These are phyloP conservation scores for Paramecium sonneborni DNA, from an alignment of 73 alveolate species.

Conservation along the genomic window DNA sequence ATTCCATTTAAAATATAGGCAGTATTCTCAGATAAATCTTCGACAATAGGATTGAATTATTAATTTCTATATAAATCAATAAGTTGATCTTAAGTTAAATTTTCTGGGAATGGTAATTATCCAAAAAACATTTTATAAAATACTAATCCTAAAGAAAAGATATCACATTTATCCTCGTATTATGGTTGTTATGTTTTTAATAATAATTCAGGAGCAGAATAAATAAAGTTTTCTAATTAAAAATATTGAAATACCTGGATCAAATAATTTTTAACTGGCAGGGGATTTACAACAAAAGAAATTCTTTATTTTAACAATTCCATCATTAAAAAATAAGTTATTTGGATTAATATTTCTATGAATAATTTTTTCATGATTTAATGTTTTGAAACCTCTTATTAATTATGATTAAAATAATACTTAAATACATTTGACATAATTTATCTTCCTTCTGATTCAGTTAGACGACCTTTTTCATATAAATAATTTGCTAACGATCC, in stretches of 20 bases:
- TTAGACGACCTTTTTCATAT: slow-evolving; percentile 36
- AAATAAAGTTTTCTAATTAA: slow-evolving; percentile 43
- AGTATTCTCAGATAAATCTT: slow-evolving; percentile 31
- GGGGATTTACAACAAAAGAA: slow-evolving; percentile 63
- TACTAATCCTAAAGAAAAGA: slow-evolving; percentile 18
- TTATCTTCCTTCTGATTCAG: slow-evolving; percentile 57
- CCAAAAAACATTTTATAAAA: slow-evolving; percentile 32
- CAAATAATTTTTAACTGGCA: slow-evolving; percentile 37
- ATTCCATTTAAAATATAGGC: slow-evolving; percentile 25
- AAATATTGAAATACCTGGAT: slow-evolving; percentile 32
- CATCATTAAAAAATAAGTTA: slow-evolving; percentile 42
- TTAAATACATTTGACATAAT: slow-evolving; percentile 43
- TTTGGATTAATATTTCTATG: slow-evolving; percentile 59
- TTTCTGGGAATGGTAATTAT: slow-evolving; percentile 43
- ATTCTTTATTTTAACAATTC: slow-evolving; percentile 42
- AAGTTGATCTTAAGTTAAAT: background rate
- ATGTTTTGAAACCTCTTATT: slow-evolving; percentile 49
- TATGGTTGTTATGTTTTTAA: slow-evolving; percentile 33
- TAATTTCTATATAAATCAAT: background rate
- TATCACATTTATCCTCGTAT: slow-evolving; percentile 50
- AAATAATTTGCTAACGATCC: slow-evolving; percentile 54
- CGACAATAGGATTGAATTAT: background rate
- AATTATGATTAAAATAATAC: background rate
- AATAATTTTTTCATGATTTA: slow-evolving; percentile 56
- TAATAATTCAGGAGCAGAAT: slow-evolving; percentile 61